A percentile compares a stretch with the other conserved stretches of the same genome.
phyloP scores from a whole-genome alignment of 2,329 filamentous ascomycete species.

The Epichloe typhina region DNA sequence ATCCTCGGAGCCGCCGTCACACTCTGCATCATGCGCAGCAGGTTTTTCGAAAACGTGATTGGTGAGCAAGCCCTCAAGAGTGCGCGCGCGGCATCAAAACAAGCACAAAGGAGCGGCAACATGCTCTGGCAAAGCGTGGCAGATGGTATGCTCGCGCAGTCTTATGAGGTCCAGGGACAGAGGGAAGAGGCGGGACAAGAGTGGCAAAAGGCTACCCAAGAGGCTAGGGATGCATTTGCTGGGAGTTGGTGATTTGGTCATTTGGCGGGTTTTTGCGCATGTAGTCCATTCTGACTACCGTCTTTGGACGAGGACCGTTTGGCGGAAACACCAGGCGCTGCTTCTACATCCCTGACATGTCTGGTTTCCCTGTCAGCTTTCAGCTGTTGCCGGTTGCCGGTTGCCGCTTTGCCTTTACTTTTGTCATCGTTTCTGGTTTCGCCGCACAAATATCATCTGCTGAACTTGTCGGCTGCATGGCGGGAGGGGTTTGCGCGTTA shows the following conservation, averaged over 20 bases:
- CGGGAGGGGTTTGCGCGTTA: not conserved
- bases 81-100: conserved; percentile 52
- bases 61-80: conserved; percentile 71
- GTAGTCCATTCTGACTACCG: conserved; percentile 10
- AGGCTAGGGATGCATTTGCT: conserved; percentile 29
- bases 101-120: conserved; percentile 58
- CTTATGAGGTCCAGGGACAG: conserved; percentile 60
- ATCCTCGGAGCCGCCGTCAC: conserved; percentile 71
- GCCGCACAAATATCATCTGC: not conserved
- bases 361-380: not conserved
- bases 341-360: not conserved
- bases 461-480: not conserved
- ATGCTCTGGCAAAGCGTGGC: conserved; percentile 69
- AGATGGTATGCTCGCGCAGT: conserved; percentile 64
- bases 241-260: conserved; percentile 18
- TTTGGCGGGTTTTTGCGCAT: conserved; percentile 4
- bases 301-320: not conserved
- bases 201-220: conserved; percentile 27
- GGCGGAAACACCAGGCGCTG: not conserved
- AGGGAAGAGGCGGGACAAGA: conserved; percentile 26
- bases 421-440: not conserved
- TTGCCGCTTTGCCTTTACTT: not conserved
- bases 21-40: conserved; percentile 71
- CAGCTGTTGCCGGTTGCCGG: not conserved
- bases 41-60: conserved; percentile 70